phyloP scores from a whole-genome alignment of 2,329 filamentous ascomycete genomes.

The Sporothrix globosa region DNA sequence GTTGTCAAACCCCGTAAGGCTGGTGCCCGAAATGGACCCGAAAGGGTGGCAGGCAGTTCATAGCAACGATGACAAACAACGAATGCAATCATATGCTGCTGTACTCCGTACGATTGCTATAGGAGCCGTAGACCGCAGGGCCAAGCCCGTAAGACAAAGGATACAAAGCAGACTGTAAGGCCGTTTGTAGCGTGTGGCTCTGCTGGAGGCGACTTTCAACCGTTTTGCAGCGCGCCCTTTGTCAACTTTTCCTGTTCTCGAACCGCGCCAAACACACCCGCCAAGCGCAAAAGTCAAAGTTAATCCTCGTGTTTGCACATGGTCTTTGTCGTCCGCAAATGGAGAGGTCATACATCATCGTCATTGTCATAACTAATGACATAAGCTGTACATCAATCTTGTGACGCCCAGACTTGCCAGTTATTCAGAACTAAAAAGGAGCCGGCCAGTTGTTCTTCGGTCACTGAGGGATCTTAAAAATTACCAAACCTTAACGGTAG shows the following conservation, averaged over 20 bases:
- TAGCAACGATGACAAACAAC: background rate
- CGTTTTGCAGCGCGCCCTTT: background rate
- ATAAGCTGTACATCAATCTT: background rate
- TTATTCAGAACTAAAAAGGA: background rate
- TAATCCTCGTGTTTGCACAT: background rate
- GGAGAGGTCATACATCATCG: too few species aligned
- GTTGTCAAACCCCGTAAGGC: background rate
- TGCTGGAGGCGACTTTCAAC: conserved; percentile 3
- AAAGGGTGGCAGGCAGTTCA: conserved; percentile 4
- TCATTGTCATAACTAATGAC: too few species aligned
- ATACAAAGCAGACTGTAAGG: background rate
- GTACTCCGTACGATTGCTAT: too few species aligned
- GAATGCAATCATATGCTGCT: too few species aligned
- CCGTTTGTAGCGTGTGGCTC: conserved; percentile 5
- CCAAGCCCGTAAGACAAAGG: too few species aligned
- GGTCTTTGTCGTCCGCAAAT: too few species aligned
- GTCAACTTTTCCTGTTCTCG: background rate
- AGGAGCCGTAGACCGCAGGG: too few species aligned
- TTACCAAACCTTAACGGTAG: background rate
- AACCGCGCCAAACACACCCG: background rate
- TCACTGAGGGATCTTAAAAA: conserved; percentile 1
- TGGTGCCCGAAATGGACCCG: conserved; percentile 7
- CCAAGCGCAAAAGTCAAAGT: background rate
- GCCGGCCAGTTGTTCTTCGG: background rate
- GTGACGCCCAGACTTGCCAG: background rate